Base-by-base conservation (phyloP, 768 basidiomycete species). In the Leccinum barrowsii region DNA sequence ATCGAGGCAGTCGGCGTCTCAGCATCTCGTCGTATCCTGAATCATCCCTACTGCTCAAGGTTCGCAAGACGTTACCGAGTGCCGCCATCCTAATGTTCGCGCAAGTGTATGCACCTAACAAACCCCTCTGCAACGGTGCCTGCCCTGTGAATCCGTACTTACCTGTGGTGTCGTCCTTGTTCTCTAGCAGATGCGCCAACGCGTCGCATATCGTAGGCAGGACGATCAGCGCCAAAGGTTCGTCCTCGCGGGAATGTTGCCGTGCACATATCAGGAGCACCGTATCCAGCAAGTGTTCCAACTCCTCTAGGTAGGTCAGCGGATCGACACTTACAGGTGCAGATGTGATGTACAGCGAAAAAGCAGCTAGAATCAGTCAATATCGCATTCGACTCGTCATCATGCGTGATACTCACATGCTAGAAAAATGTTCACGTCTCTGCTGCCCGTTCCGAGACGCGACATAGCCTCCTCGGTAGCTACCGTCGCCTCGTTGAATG, bases 181-280 rank as follows among this genome's bases (percentile, higher is more conserved):
- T 52, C 47, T 65, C 67, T 30, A 78, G 56, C 15, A 88, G 63
- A 50, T 67, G 72, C 2, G 67, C 56, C 54, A 89, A 63, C 11
- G 80, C 85, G 32, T 66, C 61, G 59, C 83, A 88, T 55, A 90
- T 69, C 15, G 73, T 68, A 8, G 83, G 78, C 50, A 76, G 76
- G 10, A 80, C 70, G 28, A 85, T 62, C 48, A 86, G 62, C 10
- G 81, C 81, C 24, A 87, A 71, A 2, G 80, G 72, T 58, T 81
- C 81, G 28, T 83, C 78, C 35, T 81, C 79, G 26, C 70, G 76
- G n/a, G 70, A 34, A 56, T 79, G 78, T 44, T 80, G 70, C 24
- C 70, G 74, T n/a, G 77, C 73, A 32, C 83, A 64, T 35, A 84
- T 79, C 37, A 82, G 70, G 6, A 85, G 62, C 6, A 84, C 64